Evolutionary conservation across 2,329 filamentous ascomycete species (phyloP).

Genomic region (Metarhizium album): DNA sequence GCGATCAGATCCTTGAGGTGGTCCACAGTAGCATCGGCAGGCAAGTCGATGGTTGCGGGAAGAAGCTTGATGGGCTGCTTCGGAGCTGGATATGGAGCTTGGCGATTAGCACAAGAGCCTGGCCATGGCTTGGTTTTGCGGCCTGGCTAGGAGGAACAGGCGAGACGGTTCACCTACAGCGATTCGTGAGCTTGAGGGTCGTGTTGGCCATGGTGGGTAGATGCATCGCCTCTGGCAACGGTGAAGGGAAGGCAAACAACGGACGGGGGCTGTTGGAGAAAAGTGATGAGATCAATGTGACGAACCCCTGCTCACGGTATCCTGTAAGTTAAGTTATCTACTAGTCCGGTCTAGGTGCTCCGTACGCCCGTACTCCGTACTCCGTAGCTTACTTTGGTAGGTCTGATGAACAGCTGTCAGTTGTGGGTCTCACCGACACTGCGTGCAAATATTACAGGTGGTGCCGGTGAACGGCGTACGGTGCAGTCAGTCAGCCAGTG

Average conservation of each 20-base stretch:
- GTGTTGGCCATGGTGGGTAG: constrained; percentile 7
- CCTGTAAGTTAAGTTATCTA: too few species aligned
- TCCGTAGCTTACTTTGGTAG: too few species aligned
- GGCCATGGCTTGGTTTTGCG: background rate
- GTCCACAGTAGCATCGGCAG: constrained; percentile 44
- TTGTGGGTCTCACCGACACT: too few species aligned
- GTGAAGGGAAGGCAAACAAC: background rate
- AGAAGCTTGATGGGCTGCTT: constrained; percentile 43
- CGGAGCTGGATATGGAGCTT: constrained; percentile 22
- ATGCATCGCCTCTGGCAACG: background rate
- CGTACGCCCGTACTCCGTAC: too few species aligned
- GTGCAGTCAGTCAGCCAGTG: too few species aligned
- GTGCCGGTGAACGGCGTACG: too few species aligned
- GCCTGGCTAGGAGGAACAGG: background rate
- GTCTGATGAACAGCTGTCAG: too few species aligned
- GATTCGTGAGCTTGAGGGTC: constrained; percentile 13
- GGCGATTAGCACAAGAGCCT: constrained; percentile 4
- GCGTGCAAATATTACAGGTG: too few species aligned
- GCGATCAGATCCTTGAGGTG: constrained; percentile 48
- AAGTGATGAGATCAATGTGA: background rate
- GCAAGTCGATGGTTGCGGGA: constrained; percentile 38
- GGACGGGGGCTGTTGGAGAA: background rate
- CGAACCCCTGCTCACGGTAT: too few species aligned
- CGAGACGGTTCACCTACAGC: constrained; percentile 9
- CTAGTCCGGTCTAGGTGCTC: too few species aligned